Conservation (phyloP, 352 stramenopile genomes). For the Pelagophyceae sp. region DNA sequence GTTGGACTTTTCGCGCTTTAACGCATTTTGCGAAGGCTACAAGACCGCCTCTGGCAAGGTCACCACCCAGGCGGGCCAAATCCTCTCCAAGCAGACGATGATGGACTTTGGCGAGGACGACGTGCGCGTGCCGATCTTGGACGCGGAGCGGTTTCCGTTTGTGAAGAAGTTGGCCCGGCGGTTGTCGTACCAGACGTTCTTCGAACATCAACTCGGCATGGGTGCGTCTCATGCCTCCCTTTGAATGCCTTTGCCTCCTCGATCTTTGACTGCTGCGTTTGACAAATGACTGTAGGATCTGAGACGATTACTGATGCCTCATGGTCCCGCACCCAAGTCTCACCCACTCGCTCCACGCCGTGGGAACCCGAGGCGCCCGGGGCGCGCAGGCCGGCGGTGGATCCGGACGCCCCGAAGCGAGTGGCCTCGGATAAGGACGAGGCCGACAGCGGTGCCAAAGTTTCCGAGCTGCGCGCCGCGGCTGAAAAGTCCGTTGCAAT, state of each 20-base stretch:
- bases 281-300: too few relatives aligned
- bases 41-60: neutral
- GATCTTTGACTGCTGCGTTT: too few relatives aligned
- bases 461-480: neutral
- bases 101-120: neutral
- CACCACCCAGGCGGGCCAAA: neutral
- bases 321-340: neutral
- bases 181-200: neutral
- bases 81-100: neutral
- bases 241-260: too few relatives aligned
- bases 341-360: neutral
- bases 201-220: slow-evolving; percentile 1
- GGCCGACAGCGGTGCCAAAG: neutral
- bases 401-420: too few relatives aligned
- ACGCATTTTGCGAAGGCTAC: slow-evolving; percentile 12
- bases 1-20: neutral
- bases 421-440: neutral
- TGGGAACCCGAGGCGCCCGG: too few relatives aligned
- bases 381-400: too few relatives aligned
- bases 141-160: neutral
- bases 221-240: neutral
- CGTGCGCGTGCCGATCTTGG: neutral
- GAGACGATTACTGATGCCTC: neutral
- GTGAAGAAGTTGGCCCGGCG: neutral
- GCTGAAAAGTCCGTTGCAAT: neutral